Evolutionary conservation across 345 rosid species (phyloP).

Genomic region (Linum tenue): DNA sequence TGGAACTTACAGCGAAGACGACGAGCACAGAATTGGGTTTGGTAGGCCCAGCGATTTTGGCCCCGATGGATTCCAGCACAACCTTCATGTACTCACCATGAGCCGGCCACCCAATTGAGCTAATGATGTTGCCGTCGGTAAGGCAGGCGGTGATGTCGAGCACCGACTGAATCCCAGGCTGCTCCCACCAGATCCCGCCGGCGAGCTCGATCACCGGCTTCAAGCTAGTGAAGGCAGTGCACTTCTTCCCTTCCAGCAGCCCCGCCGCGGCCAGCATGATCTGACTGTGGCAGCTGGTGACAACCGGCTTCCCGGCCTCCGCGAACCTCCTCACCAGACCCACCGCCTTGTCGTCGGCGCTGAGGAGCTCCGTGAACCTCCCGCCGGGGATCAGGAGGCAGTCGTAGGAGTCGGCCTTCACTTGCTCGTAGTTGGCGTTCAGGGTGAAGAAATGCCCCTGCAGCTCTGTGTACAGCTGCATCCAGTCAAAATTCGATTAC

Average conservation of each 20-base stretch:
- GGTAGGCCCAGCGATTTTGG: conserved; percentile 16
- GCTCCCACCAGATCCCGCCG: conserved; percentile 45
- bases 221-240: conserved; percentile 42
- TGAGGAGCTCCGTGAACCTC: conserved; percentile 33
- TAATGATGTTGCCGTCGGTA: conserved; percentile 34
- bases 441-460: conserved; percentile 36
- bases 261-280: conserved; percentile 38
- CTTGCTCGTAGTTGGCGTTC: conserved; percentile 31
- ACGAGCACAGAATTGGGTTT: conserved; percentile 26
- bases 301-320: conserved; percentile 30
- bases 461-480: conserved; percentile 38
- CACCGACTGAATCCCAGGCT: conserved; percentile 26
- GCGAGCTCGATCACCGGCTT: conserved; percentile 36
- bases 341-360: conserved; percentile 34
- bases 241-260: conserved; percentile 30
- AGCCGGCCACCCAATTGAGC: conserved; percentile 39
- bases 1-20: conserved; percentile 35
- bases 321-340: conserved; percentile 24
- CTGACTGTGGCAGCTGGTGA: conserved; percentile 46
- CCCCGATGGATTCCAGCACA: conserved; percentile 38
- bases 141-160: conserved; percentile 39
- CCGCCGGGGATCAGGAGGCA: conserved; percentile 40
- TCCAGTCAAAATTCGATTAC: not conserved
- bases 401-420: conserved; percentile 28
- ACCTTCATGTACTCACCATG: conserved; percentile 28